Evolutionary conservation across 1,284 basidiomycete genomes (phyloP).

Genomic region (Austroboletus novae-zelandiae): DNA sequence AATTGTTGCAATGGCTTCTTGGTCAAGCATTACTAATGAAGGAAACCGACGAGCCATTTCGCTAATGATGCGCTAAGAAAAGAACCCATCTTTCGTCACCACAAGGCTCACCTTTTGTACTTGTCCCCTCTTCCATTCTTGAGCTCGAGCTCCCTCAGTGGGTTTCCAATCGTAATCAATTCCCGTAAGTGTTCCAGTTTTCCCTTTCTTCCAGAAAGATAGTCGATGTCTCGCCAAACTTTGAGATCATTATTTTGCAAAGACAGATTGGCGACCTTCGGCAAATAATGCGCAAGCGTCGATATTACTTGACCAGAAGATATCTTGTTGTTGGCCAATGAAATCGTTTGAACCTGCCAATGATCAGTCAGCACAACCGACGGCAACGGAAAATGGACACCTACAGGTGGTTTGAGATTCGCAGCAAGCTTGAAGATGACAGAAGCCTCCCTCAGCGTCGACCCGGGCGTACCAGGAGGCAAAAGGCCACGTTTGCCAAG

Average conservation of each 20-base stretch:
- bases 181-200: conserved; percentile 68
- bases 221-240: conserved; percentile 67
- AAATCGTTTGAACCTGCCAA: conserved; percentile 70
- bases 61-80: conserved; percentile 40
- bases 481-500: conserved; percentile 64
- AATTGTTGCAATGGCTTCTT: conserved; percentile 71
- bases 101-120: conserved; percentile 59
- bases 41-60: conserved; percentile 71
- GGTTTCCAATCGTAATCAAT: conserved; percentile 79
- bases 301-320: conserved; percentile 47
- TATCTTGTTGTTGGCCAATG: conserved; percentile 63
- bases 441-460: conserved; percentile 62
- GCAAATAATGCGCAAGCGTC: conserved; percentile 64
- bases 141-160: conserved; percentile 65
- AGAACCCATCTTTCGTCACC: not conserved
- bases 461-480: conserved; percentile 63
- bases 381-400: conserved; percentile 15
- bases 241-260: conserved; percentile 71
- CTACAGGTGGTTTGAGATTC: conserved; percentile 72
- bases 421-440: conserved; percentile 86
- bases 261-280: conserved; percentile 77
- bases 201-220: conserved; percentile 56
- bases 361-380: conserved; percentile 2
- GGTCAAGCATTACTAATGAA: conserved; percentile 70
- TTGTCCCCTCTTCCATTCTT: conserved; percentile 52